Evolutionary conservation across 2,329 filamentous ascomycete species (phyloP).

Genomic region (Cordyceps pruinosa): DNA sequence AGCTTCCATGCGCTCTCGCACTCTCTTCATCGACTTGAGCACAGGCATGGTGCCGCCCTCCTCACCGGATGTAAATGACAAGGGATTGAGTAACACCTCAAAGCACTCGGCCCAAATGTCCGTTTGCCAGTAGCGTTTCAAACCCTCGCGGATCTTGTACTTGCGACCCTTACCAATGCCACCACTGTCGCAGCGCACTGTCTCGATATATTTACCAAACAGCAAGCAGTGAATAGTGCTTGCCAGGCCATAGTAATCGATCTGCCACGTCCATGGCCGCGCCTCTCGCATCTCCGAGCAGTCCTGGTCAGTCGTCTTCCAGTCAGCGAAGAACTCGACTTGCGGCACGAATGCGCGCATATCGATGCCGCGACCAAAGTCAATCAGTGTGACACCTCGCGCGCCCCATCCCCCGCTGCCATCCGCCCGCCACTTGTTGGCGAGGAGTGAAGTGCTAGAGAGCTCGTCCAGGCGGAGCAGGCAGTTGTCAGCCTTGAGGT

Average conservation of each 20-base stretch:
- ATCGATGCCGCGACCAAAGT: conserved; percentile 92
- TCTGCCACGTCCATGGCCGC: conserved; percentile 93
- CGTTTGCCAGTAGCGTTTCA: conserved; percentile 96
- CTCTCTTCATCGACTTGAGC: conserved; percentile 57
- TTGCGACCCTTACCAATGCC: conserved; percentile 56
- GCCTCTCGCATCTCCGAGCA: conserved; percentile 94
- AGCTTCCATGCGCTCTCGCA: conserved; percentile 73
- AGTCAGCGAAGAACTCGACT: conserved; percentile 85
- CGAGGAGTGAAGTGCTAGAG: conserved; percentile 40
- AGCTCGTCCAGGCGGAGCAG: conserved; percentile 68
- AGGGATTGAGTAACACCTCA: conserved; percentile 78
- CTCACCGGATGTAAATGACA: conserved; percentile 57
- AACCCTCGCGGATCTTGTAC: conserved; percentile 72
- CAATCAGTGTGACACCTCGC: conserved; percentile 81
- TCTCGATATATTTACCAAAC: conserved; percentile 94
- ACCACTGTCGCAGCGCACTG: conserved; percentile 48
- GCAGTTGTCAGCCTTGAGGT: conserved; percentile 93
- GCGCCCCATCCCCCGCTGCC: conserved; percentile 71
- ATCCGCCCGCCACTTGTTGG: conserved; percentile 61
- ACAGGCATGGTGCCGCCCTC: conserved; percentile 65
- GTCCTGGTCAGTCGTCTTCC: conserved; percentile 81
- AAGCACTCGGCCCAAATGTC: conserved; percentile 84
- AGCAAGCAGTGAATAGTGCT: conserved; percentile 82
- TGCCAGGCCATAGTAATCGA: conserved; percentile 91
- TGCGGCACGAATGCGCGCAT: conserved; percentile 74